Percentiles rank a stretch among this genome's conserved stretches.
phyloP scores from a whole-genome alignment of 768 basidiomycete species.

The Psilocybe azurescens region DNA sequence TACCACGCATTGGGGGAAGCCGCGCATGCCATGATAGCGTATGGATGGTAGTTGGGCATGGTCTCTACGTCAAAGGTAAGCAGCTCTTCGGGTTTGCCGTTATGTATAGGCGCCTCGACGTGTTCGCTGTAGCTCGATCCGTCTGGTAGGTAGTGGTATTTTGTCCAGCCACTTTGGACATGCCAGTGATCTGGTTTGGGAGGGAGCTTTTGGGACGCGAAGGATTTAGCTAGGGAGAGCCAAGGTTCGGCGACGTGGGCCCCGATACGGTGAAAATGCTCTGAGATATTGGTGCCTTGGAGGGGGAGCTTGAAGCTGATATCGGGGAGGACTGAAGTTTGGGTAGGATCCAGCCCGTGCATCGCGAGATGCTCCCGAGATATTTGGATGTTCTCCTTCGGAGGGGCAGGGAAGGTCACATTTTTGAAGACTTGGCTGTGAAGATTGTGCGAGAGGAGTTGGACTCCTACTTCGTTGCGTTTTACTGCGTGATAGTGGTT shows the following conservation, averaged over 20 bases:
- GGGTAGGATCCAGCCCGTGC: slow-evolving; percentile 81
- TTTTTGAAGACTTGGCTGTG: slow-evolving; percentile 85
- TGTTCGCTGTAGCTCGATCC: slow-evolving; percentile 80
- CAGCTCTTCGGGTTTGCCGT: slow-evolving; percentile 69
- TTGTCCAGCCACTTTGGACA: slow-evolving; percentile 85
- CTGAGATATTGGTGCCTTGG: slow-evolving; percentile 79
- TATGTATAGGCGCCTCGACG: slow-evolving; percentile 60
- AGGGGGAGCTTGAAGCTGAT: slow-evolving; percentile 85
- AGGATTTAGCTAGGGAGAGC: slow-evolving; percentile 66
- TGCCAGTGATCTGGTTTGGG: slow-evolving; percentile 57
- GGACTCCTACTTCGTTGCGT: slow-evolving; percentile 91
- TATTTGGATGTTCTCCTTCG: slow-evolving; percentile 68
- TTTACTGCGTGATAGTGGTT: slow-evolving; percentile 44
- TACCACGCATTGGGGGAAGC: slow-evolving; percentile 90
- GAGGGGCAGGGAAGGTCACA: slow-evolving; percentile 65
- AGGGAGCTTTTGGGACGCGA: slow-evolving; percentile 60
- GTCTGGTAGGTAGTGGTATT: slow-evolving; percentile 72
- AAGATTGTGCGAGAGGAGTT: slow-evolving; percentile 82
- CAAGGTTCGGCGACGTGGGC: slow-evolving; percentile 74
- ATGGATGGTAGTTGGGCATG: slow-evolving; percentile 81
- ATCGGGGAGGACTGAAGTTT: slow-evolving; percentile 82
- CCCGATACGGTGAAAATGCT: slow-evolving; percentile 91
- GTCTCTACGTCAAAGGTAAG: slow-evolving; percentile 96
- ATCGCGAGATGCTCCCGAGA: slow-evolving; percentile 79
- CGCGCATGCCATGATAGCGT: slow-evolving; percentile 89